These are phyloP conservation scores for Alternaria alternata DNA, from an alignment of 2,329 filamentous ascomycete species.

Conservation along the genomic window DNA sequence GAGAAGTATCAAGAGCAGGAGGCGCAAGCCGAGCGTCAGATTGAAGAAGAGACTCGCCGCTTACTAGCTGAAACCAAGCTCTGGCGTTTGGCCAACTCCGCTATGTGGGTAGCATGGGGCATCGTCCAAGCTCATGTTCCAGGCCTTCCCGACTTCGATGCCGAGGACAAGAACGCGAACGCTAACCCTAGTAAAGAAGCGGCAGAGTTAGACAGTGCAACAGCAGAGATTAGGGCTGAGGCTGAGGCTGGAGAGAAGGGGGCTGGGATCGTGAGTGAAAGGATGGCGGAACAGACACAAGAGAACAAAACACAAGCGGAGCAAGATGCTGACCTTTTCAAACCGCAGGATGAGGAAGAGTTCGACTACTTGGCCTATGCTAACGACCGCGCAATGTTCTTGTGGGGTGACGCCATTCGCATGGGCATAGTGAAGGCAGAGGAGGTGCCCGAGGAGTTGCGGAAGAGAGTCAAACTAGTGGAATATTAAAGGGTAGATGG, in stretches of 20 bases:
- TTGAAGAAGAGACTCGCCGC: conserved; percentile 72
- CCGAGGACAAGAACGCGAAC: conserved; percentile 24
- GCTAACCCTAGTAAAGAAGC: conserved; percentile 26
- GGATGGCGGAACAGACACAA: conserved; percentile 32
- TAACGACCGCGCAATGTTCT: conserved; percentile 88
- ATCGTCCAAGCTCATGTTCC: conserved; percentile 92
- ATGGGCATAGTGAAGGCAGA: conserved; percentile 77
- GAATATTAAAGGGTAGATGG: conserved; percentile 60
- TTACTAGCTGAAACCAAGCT: conserved; percentile 80
- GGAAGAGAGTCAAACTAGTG: conserved; percentile 72
- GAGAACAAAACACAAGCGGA: conserved; percentile 32
- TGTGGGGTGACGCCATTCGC: conserved; percentile 88
- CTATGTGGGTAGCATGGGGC: conserved; percentile 94
- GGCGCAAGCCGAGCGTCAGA: conserved; percentile 65
- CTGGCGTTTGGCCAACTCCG: conserved; percentile 88
- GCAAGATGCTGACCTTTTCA: conserved; percentile 50
- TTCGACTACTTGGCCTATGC: conserved; percentile 95
- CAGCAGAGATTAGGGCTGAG: conserved; percentile 28
- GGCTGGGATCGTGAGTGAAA: conserved; percentile 38
- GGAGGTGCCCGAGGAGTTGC: conserved; percentile 76
- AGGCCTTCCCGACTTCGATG: conserved; percentile 66
- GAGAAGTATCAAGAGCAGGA: conserved; percentile 46
- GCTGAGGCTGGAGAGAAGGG: conserved; percentile 29
- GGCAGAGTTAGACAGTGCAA: conserved; percentile 39
- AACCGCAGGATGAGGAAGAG: conserved; percentile 67